These are phyloP conservation scores for Daldinia bambusicola DNA, from an alignment of 495 filamentous ascomycete genomes.

Conservation along the genomic window DNA sequence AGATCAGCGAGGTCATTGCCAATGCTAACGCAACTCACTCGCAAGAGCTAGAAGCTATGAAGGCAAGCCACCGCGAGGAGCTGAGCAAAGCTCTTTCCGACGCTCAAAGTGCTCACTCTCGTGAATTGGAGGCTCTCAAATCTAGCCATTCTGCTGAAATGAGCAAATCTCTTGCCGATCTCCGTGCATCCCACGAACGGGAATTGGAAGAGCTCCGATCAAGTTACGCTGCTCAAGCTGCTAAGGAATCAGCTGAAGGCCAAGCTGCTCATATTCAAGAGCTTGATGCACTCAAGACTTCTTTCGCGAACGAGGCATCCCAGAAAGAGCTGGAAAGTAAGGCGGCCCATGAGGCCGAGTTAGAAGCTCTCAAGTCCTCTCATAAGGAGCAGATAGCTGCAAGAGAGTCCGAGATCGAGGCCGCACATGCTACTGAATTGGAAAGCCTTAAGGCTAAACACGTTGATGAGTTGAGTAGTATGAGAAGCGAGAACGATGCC, in stretches of 20 bases:
- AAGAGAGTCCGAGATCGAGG: conserved; percentile 43
- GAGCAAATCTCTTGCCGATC: conserved; percentile 49
- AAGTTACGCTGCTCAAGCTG: conserved; percentile 45
- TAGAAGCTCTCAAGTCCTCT: conserved; percentile 46
- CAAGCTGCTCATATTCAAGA: conserved; percentile 33
- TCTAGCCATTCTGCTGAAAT: conserved; percentile 56
- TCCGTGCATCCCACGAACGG: conserved; percentile 46
- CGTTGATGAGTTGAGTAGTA: conserved; percentile 47
- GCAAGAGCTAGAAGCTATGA: conserved; percentile 52
- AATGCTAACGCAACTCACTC: conserved; percentile 51
- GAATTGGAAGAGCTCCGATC: conserved; percentile 54
- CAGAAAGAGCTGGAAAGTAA: conserved; percentile 40
- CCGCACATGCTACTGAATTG: conserved; percentile 39
- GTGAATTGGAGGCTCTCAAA: conserved; percentile 56
- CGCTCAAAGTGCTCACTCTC: conserved; percentile 43
- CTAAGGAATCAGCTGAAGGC: conserved; percentile 38
- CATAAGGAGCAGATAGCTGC: conserved; percentile 38
- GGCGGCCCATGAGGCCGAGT: conserved; percentile 44
- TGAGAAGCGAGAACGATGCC: conserved; percentile 48
- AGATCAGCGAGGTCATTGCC: conserved; percentile 52
- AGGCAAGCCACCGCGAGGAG: conserved; percentile 52
- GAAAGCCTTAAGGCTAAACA: conserved; percentile 47
- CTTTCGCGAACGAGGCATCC: conserved; percentile 33
- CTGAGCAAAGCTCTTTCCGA: conserved; percentile 46
- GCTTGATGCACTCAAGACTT: conserved; percentile 33